A percentile compares a stretch with the other conserved stretches of the same genome.
These are phyloP conservation scores for Ilex aquifolium DNA, from an alignment of 257 asterid genomes.

Conservation along the genomic window DNA sequence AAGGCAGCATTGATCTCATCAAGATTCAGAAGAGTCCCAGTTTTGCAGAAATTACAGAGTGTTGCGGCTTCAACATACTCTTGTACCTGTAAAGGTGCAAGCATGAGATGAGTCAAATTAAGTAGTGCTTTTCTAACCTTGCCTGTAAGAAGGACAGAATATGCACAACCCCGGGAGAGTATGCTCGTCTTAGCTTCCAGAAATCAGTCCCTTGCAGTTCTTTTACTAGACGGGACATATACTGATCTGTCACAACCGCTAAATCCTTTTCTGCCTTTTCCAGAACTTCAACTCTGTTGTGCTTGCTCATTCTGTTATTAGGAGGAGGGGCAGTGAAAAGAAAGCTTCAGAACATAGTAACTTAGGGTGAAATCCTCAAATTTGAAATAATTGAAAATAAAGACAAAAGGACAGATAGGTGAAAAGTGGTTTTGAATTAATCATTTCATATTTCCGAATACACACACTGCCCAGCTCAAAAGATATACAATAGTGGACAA, in stretches of 20 bases:
- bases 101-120: constrained; percentile 14
- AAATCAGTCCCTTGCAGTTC: constrained; percentile 87
- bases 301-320: constrained; percentile 58
- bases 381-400: no score
- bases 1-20: constrained; percentile 75
- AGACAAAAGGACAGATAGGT: no score
- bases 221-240: constrained; percentile 62
- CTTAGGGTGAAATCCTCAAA: background rate
- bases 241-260: constrained; percentile 59
- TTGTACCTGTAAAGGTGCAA: constrained; percentile 53
- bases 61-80: constrained; percentile 98
- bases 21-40: constrained; percentile 64
- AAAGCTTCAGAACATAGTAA: background rate
- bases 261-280: constrained; percentile 79
- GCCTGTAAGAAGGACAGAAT: constrained; percentile 11
- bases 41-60: constrained; percentile 72
- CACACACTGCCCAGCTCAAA: no score
- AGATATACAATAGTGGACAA: no score
- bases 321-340: constrained; percentile 5
- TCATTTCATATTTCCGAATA: no score
- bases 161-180: constrained; percentile 82
- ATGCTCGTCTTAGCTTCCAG: constrained; percentile 94
- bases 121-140: constrained; percentile 2
- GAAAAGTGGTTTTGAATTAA: no score
- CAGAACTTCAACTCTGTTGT: constrained; percentile 69